phyloP scores from a whole-genome alignment of 2,329 filamentous ascomycete genomes.

The Fusarium sterilihyphosum region DNA sequence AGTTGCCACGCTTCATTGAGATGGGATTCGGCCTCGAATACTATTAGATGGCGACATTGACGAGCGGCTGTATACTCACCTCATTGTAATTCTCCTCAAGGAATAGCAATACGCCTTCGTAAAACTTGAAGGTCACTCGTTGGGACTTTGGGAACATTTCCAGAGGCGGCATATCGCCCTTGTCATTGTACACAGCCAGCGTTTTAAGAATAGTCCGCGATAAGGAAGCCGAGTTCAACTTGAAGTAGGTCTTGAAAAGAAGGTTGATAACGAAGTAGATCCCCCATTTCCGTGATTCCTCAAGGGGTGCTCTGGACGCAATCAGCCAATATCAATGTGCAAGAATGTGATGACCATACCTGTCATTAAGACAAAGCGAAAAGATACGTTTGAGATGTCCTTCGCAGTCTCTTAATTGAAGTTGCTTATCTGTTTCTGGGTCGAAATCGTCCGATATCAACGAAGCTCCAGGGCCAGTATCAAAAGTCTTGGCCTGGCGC shows the following conservation, averaged over 20 bases:
- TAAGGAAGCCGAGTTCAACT: conserved; percentile 87
- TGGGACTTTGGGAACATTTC: conserved; percentile 87
- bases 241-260: conserved; percentile 98
- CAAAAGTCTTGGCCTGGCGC: conserved; percentile 52
- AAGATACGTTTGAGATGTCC: conserved; percentile 93
- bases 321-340: background rate
- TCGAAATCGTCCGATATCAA: conserved; percentile 84
- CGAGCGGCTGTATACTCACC: conserved; percentile 54
- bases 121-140: conserved; percentile 95
- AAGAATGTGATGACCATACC: conserved; percentile 60
- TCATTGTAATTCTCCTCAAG: conserved; percentile 91
- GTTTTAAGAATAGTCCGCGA: conserved; percentile 91
- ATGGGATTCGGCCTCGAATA: conserved; percentile 77
- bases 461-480: conserved; percentile 51
- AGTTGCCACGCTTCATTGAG: conserved; percentile 83
- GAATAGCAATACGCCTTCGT: conserved; percentile 92
- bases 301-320: conserved; percentile 70
- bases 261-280: conserved; percentile 95
- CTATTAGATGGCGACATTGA: background rate
- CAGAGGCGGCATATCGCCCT: conserved; percentile 82
- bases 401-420: conserved; percentile 90
- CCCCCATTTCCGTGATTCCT: conserved; percentile 96
- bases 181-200: conserved; percentile 75
- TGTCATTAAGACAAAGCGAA: conserved; percentile 86
- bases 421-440: conserved; percentile 78